Conservation (phyloP, 768 basidiomycete genomes). For the Favolaschia claudopus region DNA sequence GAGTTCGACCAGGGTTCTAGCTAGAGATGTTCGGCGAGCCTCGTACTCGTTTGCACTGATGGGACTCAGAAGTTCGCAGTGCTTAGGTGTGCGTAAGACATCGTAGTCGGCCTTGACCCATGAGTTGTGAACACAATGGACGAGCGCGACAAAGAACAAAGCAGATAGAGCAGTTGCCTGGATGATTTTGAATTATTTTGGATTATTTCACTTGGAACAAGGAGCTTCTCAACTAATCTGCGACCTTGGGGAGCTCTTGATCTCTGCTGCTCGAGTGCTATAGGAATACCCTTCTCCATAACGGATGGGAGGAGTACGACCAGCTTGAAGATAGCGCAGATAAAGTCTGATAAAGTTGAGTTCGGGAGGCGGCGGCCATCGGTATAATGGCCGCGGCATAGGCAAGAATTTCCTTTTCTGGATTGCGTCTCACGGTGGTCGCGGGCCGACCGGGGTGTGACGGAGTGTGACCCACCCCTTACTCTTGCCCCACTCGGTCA, state of each 20-base stretch:
- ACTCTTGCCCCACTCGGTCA: background rate
- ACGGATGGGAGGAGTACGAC: background rate
- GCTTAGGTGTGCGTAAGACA: background rate
- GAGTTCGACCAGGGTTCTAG: constrained; percentile 53
- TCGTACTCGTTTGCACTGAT: constrained; percentile 60
- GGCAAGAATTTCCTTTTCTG: too few species aligned
- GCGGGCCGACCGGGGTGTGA: too few species aligned
- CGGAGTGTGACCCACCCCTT: too few species aligned
- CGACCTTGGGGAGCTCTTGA: too few species aligned
- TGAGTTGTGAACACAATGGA: background rate
- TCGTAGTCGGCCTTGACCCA: background rate
- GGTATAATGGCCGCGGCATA: too few species aligned
- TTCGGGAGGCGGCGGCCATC: too few species aligned
- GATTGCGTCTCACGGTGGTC: too few species aligned
- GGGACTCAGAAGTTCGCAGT: constrained; percentile 25
- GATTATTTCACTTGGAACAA: too few species aligned
- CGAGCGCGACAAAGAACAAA: background rate
- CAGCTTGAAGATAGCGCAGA: too few species aligned
- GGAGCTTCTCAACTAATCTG: constrained; percentile 7
- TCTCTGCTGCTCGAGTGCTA: background rate
- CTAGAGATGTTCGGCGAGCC: constrained; percentile 62
- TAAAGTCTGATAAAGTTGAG: too few species aligned
- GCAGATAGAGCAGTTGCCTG: constrained; percentile 5
- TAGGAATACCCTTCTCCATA: constrained; percentile 11
- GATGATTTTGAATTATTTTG: too few species aligned